These are phyloP conservation scores for Microascus cirrosus DNA, from an alignment of 2,329 filamentous ascomycete species.

Conservation along the genomic window DNA sequence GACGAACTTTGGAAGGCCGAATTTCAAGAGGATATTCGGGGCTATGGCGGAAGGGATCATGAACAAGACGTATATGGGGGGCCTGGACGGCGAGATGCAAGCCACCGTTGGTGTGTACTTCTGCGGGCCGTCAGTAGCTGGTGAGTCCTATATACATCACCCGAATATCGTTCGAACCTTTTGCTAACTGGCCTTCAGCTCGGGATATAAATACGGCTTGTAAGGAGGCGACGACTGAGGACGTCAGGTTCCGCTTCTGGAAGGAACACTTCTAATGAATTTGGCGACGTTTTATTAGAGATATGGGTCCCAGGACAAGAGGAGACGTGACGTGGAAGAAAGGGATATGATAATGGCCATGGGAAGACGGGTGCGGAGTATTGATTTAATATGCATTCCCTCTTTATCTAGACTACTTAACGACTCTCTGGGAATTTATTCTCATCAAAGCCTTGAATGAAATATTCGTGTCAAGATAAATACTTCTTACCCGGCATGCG, in stretches of 20 bases:
- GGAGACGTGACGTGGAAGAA: not conserved
- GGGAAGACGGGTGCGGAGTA: not conserved
- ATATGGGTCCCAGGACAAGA: not conserved
- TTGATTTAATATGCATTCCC: not conserved
- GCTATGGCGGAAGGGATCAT: conserved; percentile 71
- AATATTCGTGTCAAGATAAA: not conserved
- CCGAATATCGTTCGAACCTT: not conserved
- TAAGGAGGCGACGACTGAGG: conserved; percentile 57
- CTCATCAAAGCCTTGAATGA: not conserved
- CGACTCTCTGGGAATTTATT: not conserved
- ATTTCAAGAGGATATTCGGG: conserved; percentile 63
- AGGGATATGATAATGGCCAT: not conserved
- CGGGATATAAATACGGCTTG: conserved; percentile 81
- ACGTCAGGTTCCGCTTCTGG: conserved; percentile 95
- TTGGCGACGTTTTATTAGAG: not conserved
- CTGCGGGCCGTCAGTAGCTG: conserved; percentile 8
- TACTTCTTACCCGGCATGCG: too few species aligned
- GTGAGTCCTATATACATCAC: conserved; percentile 19
- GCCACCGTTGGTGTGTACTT: conserved; percentile 38
- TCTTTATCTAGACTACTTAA: not conserved
- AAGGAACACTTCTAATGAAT: conserved; percentile 74
- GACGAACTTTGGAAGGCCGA: conserved; percentile 83
- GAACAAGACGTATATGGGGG: conserved; percentile 65
- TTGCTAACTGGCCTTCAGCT: conserved; percentile 33
- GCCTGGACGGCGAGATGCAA: conserved; percentile 54